Base-by-base conservation (phyloP, 768 basidiomycete species). In the Tylopilus sp. region DNA sequence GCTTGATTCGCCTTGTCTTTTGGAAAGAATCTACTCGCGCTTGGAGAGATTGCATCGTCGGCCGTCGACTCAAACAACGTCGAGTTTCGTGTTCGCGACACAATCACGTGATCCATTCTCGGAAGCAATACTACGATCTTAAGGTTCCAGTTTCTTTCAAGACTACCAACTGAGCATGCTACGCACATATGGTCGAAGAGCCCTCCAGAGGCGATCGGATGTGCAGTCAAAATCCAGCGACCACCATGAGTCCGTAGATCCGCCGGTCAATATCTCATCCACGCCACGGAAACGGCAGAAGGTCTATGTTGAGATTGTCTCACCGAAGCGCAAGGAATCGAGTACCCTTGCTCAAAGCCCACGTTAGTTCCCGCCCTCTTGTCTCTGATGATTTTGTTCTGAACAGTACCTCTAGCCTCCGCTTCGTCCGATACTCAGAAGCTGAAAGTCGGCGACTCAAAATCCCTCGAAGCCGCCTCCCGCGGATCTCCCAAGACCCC, bases 1-100 rank as follows among this genome's bases (percentile, higher is more conserved):
- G 79, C 53, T 76, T 88, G 51, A 81, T 71, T 56, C 84, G 78
- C 58, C 78, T 81, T 1, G 82, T 61, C 69, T 83, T 85, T 8
- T 71, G 58, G 65, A 91, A 93, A 0, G 91, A 89, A 39, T 79
- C 79, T 53, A 89, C 67, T 18, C 91, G 81, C 45, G 73, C 71
- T 62, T 80, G 69, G 40, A 79, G 70, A 47, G 73, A 68, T 55
- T 85, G 77, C 83, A 85, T 51, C 15, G 26, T 38, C n/a, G 35
- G n/a, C 3, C 35, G 35, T 18, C 7, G 35, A n/a, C 35, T n/a
- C 7, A 36, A 36, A n/a, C 35, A 36, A 36, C 17, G n/a, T n/a
- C n/a, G n/a, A n/a, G n/a, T n/a, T n/a, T n/a, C n/a, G n/a, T 36
- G 9, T 13, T 15, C 18, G 8, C 12, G 20, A 20, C 6, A 2